phyloP scores from a whole-genome alignment of 2,329 filamentous ascomycete genomes.

The Cercospora citrullina region DNA sequence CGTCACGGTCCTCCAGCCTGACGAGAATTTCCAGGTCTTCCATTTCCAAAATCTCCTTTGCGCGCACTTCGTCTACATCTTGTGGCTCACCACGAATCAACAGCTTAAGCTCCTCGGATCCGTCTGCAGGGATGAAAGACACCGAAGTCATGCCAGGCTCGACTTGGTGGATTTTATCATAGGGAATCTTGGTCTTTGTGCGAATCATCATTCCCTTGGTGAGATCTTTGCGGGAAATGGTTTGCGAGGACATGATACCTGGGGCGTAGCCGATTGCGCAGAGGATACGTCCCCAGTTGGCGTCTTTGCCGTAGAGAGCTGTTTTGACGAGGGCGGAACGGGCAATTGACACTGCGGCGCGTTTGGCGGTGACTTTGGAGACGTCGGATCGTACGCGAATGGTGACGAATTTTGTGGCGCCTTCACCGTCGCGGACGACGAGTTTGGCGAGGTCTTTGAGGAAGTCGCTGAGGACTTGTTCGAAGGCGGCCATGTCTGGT shows the following conservation, averaged over 20 bases:
- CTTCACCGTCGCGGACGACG: conserved; percentile 93
- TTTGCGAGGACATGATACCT: conserved; percentile 51
- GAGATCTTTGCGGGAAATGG: conserved; percentile 12
- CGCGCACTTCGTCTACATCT: conserved; percentile 71
- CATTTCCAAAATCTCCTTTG: conserved; percentile 73
- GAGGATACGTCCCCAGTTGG: conserved; percentile 96
- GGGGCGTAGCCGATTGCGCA: conserved; percentile 85
- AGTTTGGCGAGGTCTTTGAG: conserved; percentile 84
- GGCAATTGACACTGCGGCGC: conserved; percentile 84
- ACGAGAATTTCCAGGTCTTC: conserved; percentile 81
- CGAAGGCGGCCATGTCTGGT: conserved; percentile 4
- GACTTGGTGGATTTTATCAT: conserved; percentile 51
- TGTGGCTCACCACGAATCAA: conserved; percentile 79
- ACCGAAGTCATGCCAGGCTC: conserved; percentile 71
- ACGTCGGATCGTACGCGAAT: conserved; percentile 64
- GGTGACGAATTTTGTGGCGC: conserved; percentile 96
- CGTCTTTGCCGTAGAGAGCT: conserved; percentile 92
- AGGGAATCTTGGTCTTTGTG: neutral
- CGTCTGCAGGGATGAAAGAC: conserved; percentile 75
- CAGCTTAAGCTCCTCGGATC: conserved; percentile 73
- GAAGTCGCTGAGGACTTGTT: conserved; percentile 72
- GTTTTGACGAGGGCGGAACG: conserved; percentile 94
- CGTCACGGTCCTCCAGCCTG: conserved; percentile 60
- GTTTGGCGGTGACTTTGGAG: conserved; percentile 57
- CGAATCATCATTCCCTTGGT: neutral